Evolutionary conservation across 306 rosid genomes (phyloP).

Genomic region (Sicyos edulis): DNA sequence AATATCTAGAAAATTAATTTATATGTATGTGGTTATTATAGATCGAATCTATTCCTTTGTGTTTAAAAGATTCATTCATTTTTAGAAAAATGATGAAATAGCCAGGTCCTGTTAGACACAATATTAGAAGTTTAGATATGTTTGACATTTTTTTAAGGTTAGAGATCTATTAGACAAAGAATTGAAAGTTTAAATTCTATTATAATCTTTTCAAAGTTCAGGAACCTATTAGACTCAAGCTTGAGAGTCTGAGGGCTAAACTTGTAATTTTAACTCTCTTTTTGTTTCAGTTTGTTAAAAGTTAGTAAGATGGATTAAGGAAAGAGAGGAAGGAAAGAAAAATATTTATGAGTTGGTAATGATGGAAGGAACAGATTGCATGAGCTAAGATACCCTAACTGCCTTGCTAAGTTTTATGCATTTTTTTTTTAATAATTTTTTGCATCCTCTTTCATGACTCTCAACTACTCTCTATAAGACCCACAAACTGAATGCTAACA

Average conservation of each 20-base stretch:
- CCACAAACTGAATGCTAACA: conserved; percentile 13
- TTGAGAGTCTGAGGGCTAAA: not conserved
- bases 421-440: conserved; percentile 14
- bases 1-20: too few relatives aligned
- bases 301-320: conserved; percentile 8
- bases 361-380: conserved; percentile 69
- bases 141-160: too few relatives aligned
- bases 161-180: too few relatives aligned
- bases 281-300: conserved; percentile 14
- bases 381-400: conserved; percentile 70
- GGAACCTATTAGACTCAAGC: too few relatives aligned
- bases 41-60: too few relatives aligned
- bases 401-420: conserved; percentile 45
- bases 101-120: too few relatives aligned
- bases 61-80: too few relatives aligned
- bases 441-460: conserved; percentile 31
- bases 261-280: not conserved
- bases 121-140: too few relatives aligned
- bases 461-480: conserved; percentile 62
- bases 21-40: too few relatives aligned
- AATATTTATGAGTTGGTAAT: conserved; percentile 52
- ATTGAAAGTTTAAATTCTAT: too few relatives aligned
- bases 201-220: too few relatives aligned
- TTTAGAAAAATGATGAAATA: too few relatives aligned
- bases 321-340: conserved; percentile 28